Percentiles rank a stretch among this genome's conserved stretches.
phyloP scores from a whole-genome alignment of 148 eudicot species.

The Amaranthus cruentus region DNA sequence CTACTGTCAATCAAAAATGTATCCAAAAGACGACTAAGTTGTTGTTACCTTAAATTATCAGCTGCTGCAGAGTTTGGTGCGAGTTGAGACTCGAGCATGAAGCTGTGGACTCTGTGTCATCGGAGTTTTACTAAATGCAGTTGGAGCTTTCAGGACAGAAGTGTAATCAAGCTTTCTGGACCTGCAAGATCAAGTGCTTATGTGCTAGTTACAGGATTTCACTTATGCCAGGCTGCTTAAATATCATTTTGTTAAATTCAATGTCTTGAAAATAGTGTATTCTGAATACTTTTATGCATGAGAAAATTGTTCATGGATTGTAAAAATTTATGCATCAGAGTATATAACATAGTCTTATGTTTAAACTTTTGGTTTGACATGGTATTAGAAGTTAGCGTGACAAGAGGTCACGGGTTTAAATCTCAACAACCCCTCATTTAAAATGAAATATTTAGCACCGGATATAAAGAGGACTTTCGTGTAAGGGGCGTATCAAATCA shows the following conservation, averaged over 20 bases:
- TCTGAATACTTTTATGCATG: neutral
- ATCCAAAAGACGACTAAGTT: neutral
- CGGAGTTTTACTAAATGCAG: neutral
- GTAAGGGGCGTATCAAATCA: too few species aligned
- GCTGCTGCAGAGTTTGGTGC: conserved; percentile 20
- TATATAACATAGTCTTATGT: too few species aligned
- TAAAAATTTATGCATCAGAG: too few species aligned
- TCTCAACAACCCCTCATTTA: too few species aligned
- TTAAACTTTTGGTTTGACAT: too few species aligned
- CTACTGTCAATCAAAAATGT: neutral
- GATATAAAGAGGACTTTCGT: too few species aligned
- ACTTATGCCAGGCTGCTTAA: neutral
- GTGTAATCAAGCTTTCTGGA: neutral
- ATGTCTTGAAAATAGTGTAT: neutral
- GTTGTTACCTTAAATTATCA: conserved; percentile 8
- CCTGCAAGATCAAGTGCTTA: neutral
- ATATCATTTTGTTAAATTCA: neutral
- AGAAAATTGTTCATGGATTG: neutral
- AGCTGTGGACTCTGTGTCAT: neutral
- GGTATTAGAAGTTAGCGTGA: too few species aligned
- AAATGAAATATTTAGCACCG: too few species aligned
- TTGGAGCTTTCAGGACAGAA: neutral
- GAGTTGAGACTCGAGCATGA: conserved; percentile 4
- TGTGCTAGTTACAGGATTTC: neutral
- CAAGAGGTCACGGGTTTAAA: too few species aligned